Evolutionary conservation across 2,329 filamentous ascomycete species (phyloP).

Genomic region (Pestalotiopsis sp.): DNA sequence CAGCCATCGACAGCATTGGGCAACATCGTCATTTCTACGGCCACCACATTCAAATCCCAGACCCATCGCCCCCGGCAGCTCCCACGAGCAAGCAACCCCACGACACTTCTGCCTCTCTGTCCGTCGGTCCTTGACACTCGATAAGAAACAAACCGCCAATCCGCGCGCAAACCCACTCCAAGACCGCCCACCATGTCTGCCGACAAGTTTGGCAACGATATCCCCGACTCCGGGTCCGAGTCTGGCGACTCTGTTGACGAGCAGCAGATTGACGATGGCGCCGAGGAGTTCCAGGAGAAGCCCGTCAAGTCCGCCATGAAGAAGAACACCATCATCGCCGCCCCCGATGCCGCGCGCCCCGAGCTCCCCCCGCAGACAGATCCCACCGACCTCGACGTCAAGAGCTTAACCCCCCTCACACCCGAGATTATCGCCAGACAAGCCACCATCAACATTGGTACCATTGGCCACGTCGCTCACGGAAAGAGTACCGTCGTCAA

Average conservation of each 20-base stretch:
- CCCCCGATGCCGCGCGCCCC: constrained; percentile 51
- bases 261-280: constrained; percentile 50
- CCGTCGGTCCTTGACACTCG: not conserved
- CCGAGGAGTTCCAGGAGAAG: constrained; percentile 65
- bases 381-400: constrained; percentile 83
- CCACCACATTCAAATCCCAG: not conserved
- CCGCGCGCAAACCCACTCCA: constrained; percentile 4
- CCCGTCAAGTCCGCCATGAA: constrained; percentile 85
- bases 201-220: constrained; percentile 71
- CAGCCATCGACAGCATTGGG: not conserved
- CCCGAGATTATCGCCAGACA: constrained; percentile 97
- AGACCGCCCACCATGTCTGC: constrained; percentile 47
- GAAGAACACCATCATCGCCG: constrained; percentile 65
- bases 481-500: constrained; percentile 99
- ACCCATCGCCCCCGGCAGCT: not conserved
- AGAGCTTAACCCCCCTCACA: constrained; percentile 79
- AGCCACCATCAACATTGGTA: constrained; percentile 98
- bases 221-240: constrained; percentile 69
- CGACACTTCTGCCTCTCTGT: not conserved
- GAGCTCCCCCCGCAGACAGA: constrained; percentile 87
- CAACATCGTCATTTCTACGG: not conserved
- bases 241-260: constrained; percentile 65
- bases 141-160: not conserved
- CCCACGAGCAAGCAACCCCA: not conserved
- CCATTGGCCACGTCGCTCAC: constrained; percentile 98